Base-by-base conservation (phyloP, 768 basidiomycete species). In the Psilocybe sp. region DNA sequence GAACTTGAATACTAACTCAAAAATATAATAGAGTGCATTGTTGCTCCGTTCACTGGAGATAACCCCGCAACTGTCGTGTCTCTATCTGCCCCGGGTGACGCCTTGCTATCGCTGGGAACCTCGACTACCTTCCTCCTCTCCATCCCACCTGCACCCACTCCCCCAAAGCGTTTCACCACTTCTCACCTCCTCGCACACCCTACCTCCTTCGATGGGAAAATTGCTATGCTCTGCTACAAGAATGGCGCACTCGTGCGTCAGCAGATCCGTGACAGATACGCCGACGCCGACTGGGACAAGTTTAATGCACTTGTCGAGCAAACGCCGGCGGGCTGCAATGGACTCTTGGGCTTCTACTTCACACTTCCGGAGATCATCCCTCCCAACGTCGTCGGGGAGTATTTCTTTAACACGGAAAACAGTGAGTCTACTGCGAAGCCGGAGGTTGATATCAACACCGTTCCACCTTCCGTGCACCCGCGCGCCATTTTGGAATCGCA, bases 171-270 rank as follows among this genome's bases (percentile, higher is more conserved):
- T 52, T 79, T 87, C 62, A 89, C 83, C 3, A 84, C 84, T 7
- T 90, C 86, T 4, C 89, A 88, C 66, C 75, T 87, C 15, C 80
- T 88, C 50, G 77, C 86, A 1, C 84, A 87, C 62, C 89, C 87
- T 2, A 85, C 83, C 0, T 71, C 74, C 15, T 61, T 68, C 3
- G 71, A 76, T 34, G 82, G 78, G 1, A 84, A 88, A 60, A 92
- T 94, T 61, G 87, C 84, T 31, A 96, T 96, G 92, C 78, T 95
- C 9, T 93, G 91, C 65, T 92, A 92, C 72, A 94, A 92, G 67
- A 89, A 93, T 57, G 90, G 90, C 16, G 87, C 89, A 0, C 77
- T 93, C 8, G 85, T 89, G 1, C 80, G 92, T 39, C 87, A 92
- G 61, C 78, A 85, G 54, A 76, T 94, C 14, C 81, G 87, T 9